phyloP scores from a whole-genome alignment of 805 yeast species.

The Ogataea philodendri region DNA sequence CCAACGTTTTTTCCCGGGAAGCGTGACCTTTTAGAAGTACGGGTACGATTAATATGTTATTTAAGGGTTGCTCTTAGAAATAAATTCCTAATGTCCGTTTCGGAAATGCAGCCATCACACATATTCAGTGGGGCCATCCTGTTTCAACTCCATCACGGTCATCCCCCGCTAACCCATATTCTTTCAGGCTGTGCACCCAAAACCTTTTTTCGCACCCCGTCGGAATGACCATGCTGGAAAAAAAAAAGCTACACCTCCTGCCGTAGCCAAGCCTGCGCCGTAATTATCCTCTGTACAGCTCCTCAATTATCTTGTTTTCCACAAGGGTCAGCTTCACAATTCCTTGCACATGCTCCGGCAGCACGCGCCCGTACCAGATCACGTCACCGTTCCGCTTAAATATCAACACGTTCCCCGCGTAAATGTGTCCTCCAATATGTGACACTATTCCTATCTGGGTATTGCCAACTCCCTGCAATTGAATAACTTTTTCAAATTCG shows the following conservation, averaged over 20 bases:
- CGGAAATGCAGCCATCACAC: too few species aligned
- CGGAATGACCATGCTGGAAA: constrained; percentile 4
- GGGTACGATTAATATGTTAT: too few species aligned
- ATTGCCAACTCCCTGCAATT: constrained; percentile 25
- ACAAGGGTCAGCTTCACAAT: constrained; percentile 55
- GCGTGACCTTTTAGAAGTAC: too few species aligned
- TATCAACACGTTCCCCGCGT: constrained; percentile 76
- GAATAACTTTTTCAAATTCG: constrained; percentile 49
- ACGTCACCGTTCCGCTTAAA: constrained; percentile 45
- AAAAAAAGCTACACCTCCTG: not conserved
- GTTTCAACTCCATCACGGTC: too few species aligned
- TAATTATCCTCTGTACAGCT: constrained; percentile 51
- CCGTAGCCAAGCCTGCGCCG: not conserved
- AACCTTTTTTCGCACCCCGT: too few species aligned
- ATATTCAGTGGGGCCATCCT: too few species aligned
- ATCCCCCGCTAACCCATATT: not conserved
- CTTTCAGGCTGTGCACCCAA: constrained; percentile 5
- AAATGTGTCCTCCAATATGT: constrained; percentile 85
- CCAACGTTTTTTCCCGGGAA: constrained; percentile 7
- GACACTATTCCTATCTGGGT: constrained; percentile 53
- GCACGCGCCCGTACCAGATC: constrained; percentile 78
- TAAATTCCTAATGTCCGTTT: too few species aligned
- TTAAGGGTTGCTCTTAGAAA: too few species aligned
- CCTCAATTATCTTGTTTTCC: constrained; percentile 49
- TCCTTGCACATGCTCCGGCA: constrained; percentile 64